Conservation (phyloP, 306 rosid genomes). For the Rosa chinensis region DNA sequence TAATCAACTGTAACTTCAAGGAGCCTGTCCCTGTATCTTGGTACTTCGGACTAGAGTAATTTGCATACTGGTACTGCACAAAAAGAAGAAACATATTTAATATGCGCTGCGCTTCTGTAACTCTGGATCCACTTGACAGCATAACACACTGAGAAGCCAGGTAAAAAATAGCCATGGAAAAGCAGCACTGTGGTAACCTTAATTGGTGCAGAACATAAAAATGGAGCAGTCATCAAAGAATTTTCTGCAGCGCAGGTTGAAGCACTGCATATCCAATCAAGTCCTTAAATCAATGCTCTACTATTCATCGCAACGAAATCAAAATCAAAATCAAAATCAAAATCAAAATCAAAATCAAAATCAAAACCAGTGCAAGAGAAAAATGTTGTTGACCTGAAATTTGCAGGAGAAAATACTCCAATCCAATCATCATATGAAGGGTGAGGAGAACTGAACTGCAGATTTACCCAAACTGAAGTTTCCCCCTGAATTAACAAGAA, state of each 20-base stretch:
- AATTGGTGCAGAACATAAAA: conserved; percentile 78
- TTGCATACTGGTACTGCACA: conserved; percentile 86
- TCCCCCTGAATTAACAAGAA: conserved; percentile 51
- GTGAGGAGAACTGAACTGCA: conserved; percentile 57
- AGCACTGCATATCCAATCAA: conserved; percentile 53
- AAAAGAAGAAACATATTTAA: neutral
- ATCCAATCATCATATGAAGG: conserved; percentile 79
- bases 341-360: neutral
- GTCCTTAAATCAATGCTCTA: conserved; percentile 3
- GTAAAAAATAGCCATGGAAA: conserved; percentile 14
- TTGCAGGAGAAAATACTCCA: conserved; percentile 91
- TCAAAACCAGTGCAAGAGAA: neutral
- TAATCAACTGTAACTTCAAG: conserved; percentile 79
- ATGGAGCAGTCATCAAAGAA: conserved; percentile 54
- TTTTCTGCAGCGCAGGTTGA: conserved; percentile 65
- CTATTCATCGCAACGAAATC: neutral
- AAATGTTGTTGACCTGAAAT: conserved; percentile 53
- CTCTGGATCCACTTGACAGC: neutral
- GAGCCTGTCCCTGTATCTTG: conserved; percentile 61
- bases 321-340: no score
- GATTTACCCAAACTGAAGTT: conserved; percentile 60
- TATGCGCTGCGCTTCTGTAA: neutral
- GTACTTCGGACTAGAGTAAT: conserved; percentile 61
- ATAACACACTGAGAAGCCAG: neutral
- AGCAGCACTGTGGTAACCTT: conserved; percentile 48